Evolutionary conservation across 2,329 filamentous ascomycete genomes (phyloP).

Genomic region (Fusarium paranaense): DNA sequence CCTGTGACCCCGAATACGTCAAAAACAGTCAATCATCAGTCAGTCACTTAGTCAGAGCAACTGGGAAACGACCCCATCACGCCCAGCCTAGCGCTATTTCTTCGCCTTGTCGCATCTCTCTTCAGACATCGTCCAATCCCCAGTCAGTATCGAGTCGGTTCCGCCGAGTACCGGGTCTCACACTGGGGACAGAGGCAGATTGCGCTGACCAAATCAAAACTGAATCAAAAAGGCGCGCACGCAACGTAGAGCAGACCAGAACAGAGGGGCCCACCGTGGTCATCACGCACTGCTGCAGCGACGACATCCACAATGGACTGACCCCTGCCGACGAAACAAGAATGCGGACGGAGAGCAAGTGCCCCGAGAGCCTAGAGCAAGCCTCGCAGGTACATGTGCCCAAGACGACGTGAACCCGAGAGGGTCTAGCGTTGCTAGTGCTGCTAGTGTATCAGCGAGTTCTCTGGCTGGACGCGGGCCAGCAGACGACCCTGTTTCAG

Average conservation of each 20-base stretch:
- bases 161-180: slow-evolving; percentile 18
- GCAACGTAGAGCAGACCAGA: background rate
- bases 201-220: slow-evolving; percentile 29
- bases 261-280: background rate
- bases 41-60: slow-evolving; percentile 29
- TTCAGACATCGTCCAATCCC: slow-evolving; percentile 19
- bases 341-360: slow-evolving; percentile 24
- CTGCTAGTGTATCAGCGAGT: slow-evolving; percentile 20
- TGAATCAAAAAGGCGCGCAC: slow-evolving; percentile 4
- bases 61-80: slow-evolving; percentile 9
- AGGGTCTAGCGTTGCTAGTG: slow-evolving; percentile 12
- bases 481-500: slow-evolving; percentile 46
- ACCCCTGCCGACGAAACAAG: slow-evolving; percentile 21
- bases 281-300: background rate
- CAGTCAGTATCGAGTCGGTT: slow-evolving; percentile 17
- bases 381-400: slow-evolving; percentile 10
- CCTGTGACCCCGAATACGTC: background rate
- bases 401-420: slow-evolving; percentile 6
- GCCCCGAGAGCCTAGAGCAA: slow-evolving; percentile 21
- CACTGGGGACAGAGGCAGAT: slow-evolving; percentile 16
- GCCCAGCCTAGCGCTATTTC: slow-evolving; percentile 14
- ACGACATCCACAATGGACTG: slow-evolving; percentile 18
- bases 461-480: slow-evolving; percentile 29
- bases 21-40: slow-evolving; percentile 5
- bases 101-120: background rate